Conservation (phyloP, 257 asterid genomes). For the Penstemon davidsonii region DNA sequence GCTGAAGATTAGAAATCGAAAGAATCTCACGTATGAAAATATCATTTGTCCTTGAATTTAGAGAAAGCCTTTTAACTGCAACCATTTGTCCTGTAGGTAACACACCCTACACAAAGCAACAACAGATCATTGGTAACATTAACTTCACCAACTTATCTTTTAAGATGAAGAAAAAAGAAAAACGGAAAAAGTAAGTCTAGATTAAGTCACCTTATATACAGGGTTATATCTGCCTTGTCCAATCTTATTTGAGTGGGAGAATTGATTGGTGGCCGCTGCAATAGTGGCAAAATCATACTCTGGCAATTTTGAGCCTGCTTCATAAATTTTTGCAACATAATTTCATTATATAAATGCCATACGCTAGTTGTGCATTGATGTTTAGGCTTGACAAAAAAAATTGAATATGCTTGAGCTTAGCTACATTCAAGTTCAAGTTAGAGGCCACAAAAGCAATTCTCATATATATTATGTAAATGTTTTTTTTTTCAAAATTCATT, state of each 20-base stretch:
- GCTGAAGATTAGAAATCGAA: conserved; percentile 26
- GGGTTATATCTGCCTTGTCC: conserved; percentile 4
- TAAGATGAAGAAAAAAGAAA: not conserved
- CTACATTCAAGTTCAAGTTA: not conserved
- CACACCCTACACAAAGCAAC: too few relatives aligned
- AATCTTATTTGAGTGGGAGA: conserved; percentile 1
- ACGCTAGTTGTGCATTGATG: not conserved
- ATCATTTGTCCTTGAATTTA: too few relatives aligned
- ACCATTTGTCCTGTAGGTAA: too few relatives aligned
- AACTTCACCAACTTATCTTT: too few relatives aligned
- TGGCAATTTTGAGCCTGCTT: not conserved
- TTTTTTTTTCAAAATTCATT: too few relatives aligned
- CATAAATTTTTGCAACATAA: conserved; percentile 19
- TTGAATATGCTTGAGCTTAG: not conserved
- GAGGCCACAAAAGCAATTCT: not conserved
- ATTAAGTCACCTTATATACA: conserved; percentile 2
- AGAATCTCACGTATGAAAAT: conserved; percentile 14
- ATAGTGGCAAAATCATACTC: conserved; percentile 13
- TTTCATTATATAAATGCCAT: conserved; percentile 21
- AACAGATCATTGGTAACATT: too few relatives aligned
- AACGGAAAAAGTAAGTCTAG: too few relatives aligned
- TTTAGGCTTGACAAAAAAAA: not conserved
- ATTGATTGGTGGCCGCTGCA: conserved; percentile 19
- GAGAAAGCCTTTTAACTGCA: too few relatives aligned
- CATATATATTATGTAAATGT: not conserved